These are phyloP conservation scores for Penicillium herquei DNA, from an alignment of 495 filamentous ascomycete species.

Conservation along the genomic window DNA sequence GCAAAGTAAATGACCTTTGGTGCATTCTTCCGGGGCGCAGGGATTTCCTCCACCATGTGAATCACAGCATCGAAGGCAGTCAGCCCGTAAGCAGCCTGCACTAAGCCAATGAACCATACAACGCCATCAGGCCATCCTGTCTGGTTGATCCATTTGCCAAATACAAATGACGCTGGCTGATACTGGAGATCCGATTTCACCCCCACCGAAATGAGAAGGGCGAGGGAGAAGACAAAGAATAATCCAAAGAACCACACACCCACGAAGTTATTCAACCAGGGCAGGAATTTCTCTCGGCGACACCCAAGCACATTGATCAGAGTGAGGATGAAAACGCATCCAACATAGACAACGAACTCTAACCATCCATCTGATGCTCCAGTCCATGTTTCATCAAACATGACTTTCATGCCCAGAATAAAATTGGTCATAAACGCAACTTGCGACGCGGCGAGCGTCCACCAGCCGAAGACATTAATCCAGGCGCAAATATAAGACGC, in stretches of 20 bases:
- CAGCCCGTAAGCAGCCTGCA: slow-evolving; percentile 58
- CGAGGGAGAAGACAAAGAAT: slow-evolving; percentile 43
- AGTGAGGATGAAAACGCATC: slow-evolving; percentile 35
- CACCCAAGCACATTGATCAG: slow-evolving; percentile 43
- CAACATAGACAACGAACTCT: slow-evolving; percentile 45
- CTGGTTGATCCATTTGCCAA: slow-evolving; percentile 56
- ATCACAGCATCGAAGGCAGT: slow-evolving; percentile 61
- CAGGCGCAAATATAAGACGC: slow-evolving; percentile 47
- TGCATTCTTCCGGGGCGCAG: slow-evolving; percentile 37
- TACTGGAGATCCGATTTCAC: slow-evolving; percentile 29
- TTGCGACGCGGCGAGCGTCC: slow-evolving; percentile 45
- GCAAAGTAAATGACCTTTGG: slow-evolving; percentile 38
- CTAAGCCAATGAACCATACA: slow-evolving; percentile 59
- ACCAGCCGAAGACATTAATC: slow-evolving; percentile 52
- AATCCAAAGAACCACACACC: slow-evolving; percentile 43
- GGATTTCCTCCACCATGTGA: slow-evolving; percentile 55
- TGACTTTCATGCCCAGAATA: slow-evolving; percentile 44
- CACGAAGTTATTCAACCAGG: slow-evolving; percentile 46
- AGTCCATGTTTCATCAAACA: slow-evolving; percentile 39
- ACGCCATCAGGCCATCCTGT: slow-evolving; percentile 62
- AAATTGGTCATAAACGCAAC: slow-evolving; percentile 50
- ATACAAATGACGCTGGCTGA: slow-evolving; percentile 50
- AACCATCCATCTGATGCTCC: slow-evolving; percentile 41
- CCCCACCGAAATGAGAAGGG: slow-evolving; percentile 42
- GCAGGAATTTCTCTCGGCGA: slow-evolving; percentile 37